Evolutionary conservation across 1,139 yeast species (phyloP).

Genomic region (Sugiyamaella grinbergsii): DNA sequence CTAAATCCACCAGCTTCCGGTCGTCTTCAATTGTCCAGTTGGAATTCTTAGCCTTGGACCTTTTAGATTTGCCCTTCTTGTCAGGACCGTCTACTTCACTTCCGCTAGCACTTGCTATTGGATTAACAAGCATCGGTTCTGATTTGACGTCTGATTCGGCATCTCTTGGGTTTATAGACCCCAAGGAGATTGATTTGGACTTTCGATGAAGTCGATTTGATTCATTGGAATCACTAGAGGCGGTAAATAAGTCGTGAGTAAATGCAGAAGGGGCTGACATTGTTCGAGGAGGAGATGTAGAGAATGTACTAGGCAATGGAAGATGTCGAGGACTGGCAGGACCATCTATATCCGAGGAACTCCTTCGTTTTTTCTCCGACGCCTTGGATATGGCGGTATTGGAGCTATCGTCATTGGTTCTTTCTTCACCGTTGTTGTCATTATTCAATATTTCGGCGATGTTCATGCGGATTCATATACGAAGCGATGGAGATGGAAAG

Average conservation of each 20-base stretch:
- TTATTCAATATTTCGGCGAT: slow-evolving; percentile 32
- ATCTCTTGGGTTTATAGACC: background rate
- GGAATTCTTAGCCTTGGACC: slow-evolving; percentile 40
- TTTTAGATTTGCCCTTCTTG: slow-evolving; percentile 26
- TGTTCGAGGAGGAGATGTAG: slow-evolving; percentile 4
- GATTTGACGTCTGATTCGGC: background rate
- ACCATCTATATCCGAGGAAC: slow-evolving; percentile 16
- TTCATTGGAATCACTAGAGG: background rate
- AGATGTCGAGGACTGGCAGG: background rate
- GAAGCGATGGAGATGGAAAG: background rate
- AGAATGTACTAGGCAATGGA: background rate
- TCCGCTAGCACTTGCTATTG: slow-evolving; percentile 13
- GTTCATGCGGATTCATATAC: slow-evolving; percentile 29
- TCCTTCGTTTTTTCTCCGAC: slow-evolving; percentile 16
- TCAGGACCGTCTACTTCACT: slow-evolving; percentile 11
- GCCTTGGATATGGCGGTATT: slow-evolving; percentile 17
- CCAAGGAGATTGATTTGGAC: slow-evolving; percentile 17
- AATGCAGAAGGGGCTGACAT: slow-evolving; percentile 6
- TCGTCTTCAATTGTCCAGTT: slow-evolving; percentile 43
- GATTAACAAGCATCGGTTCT: background rate
- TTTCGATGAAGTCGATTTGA: slow-evolving; percentile 13
- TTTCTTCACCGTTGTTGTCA: slow-evolving; percentile 24
- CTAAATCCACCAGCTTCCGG: slow-evolving; percentile 38
- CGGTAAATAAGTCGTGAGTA: background rate
- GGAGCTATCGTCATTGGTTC: slow-evolving; percentile 17